Evolutionary conservation across 1,139 yeast genomes (phyloP).

Genomic region (Pichia sp.): DNA sequence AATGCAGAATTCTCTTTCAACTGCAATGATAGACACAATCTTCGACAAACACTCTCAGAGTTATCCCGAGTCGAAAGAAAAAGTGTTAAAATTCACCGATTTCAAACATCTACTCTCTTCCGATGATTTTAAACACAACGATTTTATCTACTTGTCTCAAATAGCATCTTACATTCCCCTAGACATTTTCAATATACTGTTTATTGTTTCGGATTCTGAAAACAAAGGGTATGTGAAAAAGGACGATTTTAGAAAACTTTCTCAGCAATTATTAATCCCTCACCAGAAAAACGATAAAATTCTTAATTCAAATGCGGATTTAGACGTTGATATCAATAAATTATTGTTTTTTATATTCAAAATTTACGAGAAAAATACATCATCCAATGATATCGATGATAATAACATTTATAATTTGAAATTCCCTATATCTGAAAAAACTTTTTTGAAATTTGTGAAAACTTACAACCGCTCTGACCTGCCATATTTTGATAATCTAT

Average conservation of each 20-base stretch:
- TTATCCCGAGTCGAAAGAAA: constrained; percentile 21
- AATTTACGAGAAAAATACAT: constrained; percentile 30
- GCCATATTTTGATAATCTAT: constrained; percentile 12
- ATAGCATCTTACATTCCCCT: constrained; percentile 25
- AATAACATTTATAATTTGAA: constrained; percentile 23
- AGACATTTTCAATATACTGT: constrained; percentile 43
- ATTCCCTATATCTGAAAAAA: constrained; percentile 3
- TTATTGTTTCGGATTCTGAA: constrained; percentile 57
- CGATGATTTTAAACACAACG: constrained; percentile 18
- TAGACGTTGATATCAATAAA: constrained; percentile 44
- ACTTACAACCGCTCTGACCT: constrained; percentile 10
- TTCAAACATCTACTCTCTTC: constrained; percentile 21
- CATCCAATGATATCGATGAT: not conserved
- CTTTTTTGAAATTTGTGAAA: constrained; percentile 7
- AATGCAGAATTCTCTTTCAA: no score
- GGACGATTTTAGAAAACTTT: constrained; percentile 55
- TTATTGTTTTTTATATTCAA: constrained; percentile 36
- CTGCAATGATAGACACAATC: not conserved
- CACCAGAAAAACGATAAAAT: not conserved
- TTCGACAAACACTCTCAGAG: constrained; percentile 21
- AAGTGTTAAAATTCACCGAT: constrained; percentile 25
- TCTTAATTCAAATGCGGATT: not conserved
- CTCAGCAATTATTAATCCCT: constrained; percentile 43
- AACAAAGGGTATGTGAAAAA: constrained; percentile 57
- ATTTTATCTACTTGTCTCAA: constrained; percentile 22